A percentile compares a stretch with the other conserved stretches of the same genome.
These are phyloP conservation scores for Nicotiana undulata DNA, from an alignment of 257 asterid genomes.

Conservation along the genomic window DNA sequence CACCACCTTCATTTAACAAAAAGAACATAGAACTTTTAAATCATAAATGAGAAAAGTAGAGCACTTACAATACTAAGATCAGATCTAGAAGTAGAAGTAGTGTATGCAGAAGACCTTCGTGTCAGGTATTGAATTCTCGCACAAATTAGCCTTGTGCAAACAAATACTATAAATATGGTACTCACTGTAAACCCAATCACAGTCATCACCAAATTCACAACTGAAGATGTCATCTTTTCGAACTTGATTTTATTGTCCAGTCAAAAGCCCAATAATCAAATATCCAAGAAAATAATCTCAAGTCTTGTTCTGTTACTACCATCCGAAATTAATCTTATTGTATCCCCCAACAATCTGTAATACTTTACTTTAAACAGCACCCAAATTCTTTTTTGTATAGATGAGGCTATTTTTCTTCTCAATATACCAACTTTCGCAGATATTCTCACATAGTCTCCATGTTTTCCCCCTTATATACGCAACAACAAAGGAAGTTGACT, in stretches of 20 bases:
- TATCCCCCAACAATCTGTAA: neutral
- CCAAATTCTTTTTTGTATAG: no score
- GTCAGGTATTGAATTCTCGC: conserved; percentile 65
- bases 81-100: conserved; percentile 49
- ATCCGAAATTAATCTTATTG: neutral
- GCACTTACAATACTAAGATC: conserved; percentile 62
- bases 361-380: no score
- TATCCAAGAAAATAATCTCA: conserved; percentile 1
- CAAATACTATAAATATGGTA: conserved; percentile 67
- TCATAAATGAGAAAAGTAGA: neutral
- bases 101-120: conserved; percentile 35
- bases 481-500: no score
- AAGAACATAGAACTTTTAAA: neutral
- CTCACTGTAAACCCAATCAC: conserved; percentile 80
- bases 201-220: conserved; percentile 80
- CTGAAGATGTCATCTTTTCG: conserved; percentile 40
- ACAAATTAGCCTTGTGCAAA: conserved; percentile 72
- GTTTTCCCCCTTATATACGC: no score
- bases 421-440: no score
- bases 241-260: neutral
- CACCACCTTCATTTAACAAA: neutral
- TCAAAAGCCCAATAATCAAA: conserved; percentile 1
- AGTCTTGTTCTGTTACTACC: neutral
- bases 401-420: no score
- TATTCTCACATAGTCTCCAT: no score